Evolutionary conservation across 2,329 filamentous ascomycete genomes (phyloP), one percentile per base, ranked within the genome.

Genomic region (Epichloe sibirici): DNA sequence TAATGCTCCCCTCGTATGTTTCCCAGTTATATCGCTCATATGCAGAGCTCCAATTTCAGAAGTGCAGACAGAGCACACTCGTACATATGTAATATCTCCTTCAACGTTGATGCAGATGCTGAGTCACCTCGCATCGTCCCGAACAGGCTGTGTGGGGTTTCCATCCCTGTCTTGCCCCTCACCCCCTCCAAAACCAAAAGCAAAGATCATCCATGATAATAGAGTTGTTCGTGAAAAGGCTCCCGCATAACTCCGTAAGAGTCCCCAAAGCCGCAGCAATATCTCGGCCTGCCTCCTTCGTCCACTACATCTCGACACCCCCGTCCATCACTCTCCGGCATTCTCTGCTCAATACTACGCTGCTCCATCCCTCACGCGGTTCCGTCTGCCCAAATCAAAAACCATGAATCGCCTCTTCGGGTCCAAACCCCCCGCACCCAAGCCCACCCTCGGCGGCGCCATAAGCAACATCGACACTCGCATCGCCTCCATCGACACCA

Each of bases 341-440:
- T 23, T 11, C 17, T 43, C 13, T 44, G 21, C 21, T 12, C 3
- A 12, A 25, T 11, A 2, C 39, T 8, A 15, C 39, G 39, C 17
- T 44, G 39, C 44, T 23, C 23, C 12, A 43, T 23, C 21, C 38
- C 39, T 31, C 23, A 11, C 12, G 7, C 37, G 7, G 15, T 21
- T 6, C 48, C 3, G 23, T 13, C 23, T 23, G 25, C 37, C 17
- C 28, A 43, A 9, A 31, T 56, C 8, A 8, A 21, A 21, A 70
- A 76, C 52, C 57, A 97, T 98, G 93, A 97, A 98, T 70, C 88
- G 93, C 62, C 79, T 98, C 61, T 98, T 98, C 69, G 93, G 93
- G 66, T 80, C 85, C 61, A 93, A 90, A 73, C 85, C 81, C 81
- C 71, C 86, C 58, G 84, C 83, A 57, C 90, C 93, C 51, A 97